Evolutionary conservation across 1,284 basidiomycete species (phyloP), one percentile per base, ranked within the genome.

Genomic region (Coniferiporia weirii): DNA sequence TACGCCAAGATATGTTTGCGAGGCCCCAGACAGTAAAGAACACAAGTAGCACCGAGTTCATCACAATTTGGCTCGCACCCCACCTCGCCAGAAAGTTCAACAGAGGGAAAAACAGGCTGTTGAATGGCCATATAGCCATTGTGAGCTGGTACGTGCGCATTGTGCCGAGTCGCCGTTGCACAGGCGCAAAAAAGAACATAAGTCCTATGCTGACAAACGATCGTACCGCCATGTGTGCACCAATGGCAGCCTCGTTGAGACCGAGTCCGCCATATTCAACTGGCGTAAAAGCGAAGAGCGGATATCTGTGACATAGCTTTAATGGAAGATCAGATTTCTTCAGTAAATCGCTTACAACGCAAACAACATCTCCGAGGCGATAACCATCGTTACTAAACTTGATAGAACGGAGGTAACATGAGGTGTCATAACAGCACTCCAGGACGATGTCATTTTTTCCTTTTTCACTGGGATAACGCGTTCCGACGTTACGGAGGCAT

Each of bases 251-350:
- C 47, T 64, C 64, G 38, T 51, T 56, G 53, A 65, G 56, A 9
- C 67, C 66, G 5, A 68, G 60, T 27, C 67, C 67, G 27, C 66
- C 67, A 50, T 61, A 64, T 8, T 57, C 55, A 40, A 67, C 52
- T 12, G 66, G 65, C 1, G 67, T 68, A 52, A 61, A 67, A 17
- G 64, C 64, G 49, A 67, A 68, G 19, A 68, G 57, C n/a, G 66
- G 64, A 54, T 63, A 66, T 54, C 65, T 64, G 27, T 34, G 22
- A 54, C 45, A 20, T 3, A 15, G 9, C 56, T 6, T 35, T 12
- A 46, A 47, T 20, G 19, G 5, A 34, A 20, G 15, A 35, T 9
- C 15, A 47, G 19, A 20, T 34, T 7, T 40, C 22, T 17, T 5
- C 2, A 36, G 27, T 9, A n/a, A 20, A 3, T 19, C 27, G 51